Evolutionary conservation across 2,329 filamentous ascomycete species (phyloP), one percentile per base, ranked within the genome.

Genomic region (Calycina herbarum): DNA sequence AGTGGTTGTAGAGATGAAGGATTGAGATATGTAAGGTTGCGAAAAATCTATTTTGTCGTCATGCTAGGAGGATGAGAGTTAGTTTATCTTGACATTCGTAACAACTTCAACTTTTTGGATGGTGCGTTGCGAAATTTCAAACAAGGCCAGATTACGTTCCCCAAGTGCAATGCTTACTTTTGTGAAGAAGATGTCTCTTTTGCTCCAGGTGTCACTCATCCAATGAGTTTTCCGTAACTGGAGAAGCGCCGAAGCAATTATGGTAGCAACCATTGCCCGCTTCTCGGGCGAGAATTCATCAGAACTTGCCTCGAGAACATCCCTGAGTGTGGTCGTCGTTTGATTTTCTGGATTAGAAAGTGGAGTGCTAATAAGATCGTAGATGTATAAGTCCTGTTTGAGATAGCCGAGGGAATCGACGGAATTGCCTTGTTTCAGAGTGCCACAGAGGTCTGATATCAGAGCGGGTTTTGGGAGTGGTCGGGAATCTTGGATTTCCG

Each of bases 151-250:
- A 29, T 29, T 29, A 29, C 4, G 27, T 29, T 29, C 27, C 4
- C 27, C 5, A 33, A 33, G 5, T 6, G 31, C 10, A 27, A 54
- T 54, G 27, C 48, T 10, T n/a, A 31, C 59, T 13, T 15, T 51
- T 15, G 40, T 24, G n/a, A 61, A 61, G 24, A 61, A 20, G 8
- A 61, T 51, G 17, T 61, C 59, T 29, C 8, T 45, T 20, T 61
- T 61, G 40, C 40, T 31, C 59, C 59, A 61, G 4, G 38, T 48
- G n/a, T 61, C 59, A 29, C 38, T 51, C 27, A 61, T 24, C 59
- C 59, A 61, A 11, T 45, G 20, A 2, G 59, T 61, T 31, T 51
- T 51, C 48, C 54, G 59, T 8, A 61, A 40, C 17, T 61, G 59
- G 13, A 61, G 59, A 29, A 61, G 40, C 7, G 40, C 17, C 1